Evolutionary conservation across 768 basidiomycete species (phyloP).

Genomic region (Scleroderma bovista): DNA sequence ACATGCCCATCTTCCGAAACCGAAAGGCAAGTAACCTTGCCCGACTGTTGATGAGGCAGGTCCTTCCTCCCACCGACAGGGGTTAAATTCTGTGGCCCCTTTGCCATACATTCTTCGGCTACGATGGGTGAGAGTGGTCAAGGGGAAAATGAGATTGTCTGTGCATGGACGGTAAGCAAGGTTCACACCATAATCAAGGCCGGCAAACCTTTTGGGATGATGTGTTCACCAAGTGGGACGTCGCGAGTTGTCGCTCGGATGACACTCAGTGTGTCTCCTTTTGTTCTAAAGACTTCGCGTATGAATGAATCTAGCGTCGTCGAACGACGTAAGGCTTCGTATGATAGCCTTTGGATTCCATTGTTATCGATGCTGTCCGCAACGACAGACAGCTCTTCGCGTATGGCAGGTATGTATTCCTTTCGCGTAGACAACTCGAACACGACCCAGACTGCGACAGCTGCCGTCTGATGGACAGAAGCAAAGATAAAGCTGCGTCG

Average conservation of each 20-base stretch:
- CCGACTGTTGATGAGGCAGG: slow-evolving; percentile 28
- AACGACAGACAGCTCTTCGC: slow-evolving; percentile 23
- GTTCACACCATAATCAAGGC: too few relatives aligned
- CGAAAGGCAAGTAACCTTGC: slow-evolving; percentile 27
- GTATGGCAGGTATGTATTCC: slow-evolving; percentile 23
- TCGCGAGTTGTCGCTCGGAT: slow-evolving; percentile 26
- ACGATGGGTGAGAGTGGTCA: slow-evolving; percentile 26
- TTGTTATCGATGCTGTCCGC: slow-evolving; percentile 16
- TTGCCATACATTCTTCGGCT: slow-evolving; percentile 20
- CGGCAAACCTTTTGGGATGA: slow-evolving; percentile 26
- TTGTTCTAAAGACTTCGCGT: slow-evolving; percentile 33
- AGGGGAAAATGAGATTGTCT: slow-evolving; percentile 26
- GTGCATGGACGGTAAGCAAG: too few relatives aligned
- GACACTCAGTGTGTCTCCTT: slow-evolving; percentile 30
- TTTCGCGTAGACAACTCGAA: slow-evolving; percentile 28
- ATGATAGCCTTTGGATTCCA: slow-evolving; percentile 12
- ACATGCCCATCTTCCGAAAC: slow-evolving; percentile 31
- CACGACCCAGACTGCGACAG: slow-evolving; percentile 31
- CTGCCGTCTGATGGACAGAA: slow-evolving; percentile 33
- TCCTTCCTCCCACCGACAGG: slow-evolving; percentile 21
- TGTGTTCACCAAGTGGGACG: slow-evolving; percentile 19
- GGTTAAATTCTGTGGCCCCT: slow-evolving; percentile 22
- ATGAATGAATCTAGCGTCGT: slow-evolving; percentile 30
- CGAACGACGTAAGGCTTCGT: slow-evolving; percentile 22
- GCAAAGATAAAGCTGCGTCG: slow-evolving; percentile 30